Conservation (phyloP, 768 basidiomycete genomes). For the Lanmaoa pseudosensibilis region DNA sequence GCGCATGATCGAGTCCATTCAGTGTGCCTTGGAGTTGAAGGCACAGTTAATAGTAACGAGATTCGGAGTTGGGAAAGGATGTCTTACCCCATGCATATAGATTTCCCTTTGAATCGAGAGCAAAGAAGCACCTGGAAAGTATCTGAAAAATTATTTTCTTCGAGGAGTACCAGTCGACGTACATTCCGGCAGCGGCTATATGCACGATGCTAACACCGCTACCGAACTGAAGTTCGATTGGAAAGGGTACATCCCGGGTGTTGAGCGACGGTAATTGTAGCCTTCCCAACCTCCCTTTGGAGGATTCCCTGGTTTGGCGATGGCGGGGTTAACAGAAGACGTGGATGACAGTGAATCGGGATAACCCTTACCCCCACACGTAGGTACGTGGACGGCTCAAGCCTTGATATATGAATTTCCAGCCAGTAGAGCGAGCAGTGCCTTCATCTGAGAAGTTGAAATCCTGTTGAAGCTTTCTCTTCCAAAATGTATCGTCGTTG, state of each 20-base stretch:
- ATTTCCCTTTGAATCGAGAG: conserved; percentile 70
- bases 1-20: conserved; percentile 43
- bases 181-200: conserved; percentile 84
- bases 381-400: conserved; percentile 53
- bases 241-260: conserved; percentile 54
- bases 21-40: conserved; percentile 55
- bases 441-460: conserved; percentile 75
- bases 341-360: neutral
- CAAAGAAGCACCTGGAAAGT: conserved; percentile 77
- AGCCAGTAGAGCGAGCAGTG: conserved; percentile 75
- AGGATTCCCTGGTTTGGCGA: conserved; percentile 47
- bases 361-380: conserved; percentile 58
- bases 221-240: conserved; percentile 55
- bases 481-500: conserved; percentile 80
- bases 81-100: conserved; percentile 79
- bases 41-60: conserved; percentile 5
- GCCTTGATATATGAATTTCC: conserved; percentile 77
- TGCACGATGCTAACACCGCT: conserved; percentile 65
- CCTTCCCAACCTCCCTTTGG: conserved; percentile 66
- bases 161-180: conserved; percentile 25
- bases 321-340: neutral
- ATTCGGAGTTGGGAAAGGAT: neutral
- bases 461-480: conserved; percentile 61
- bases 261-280: conserved; percentile 34
- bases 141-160: conserved; percentile 1